Conservation (phyloP, 2,329 filamentous ascomycete genomes). For the Torrubiellomyces zombiae region DNA sequence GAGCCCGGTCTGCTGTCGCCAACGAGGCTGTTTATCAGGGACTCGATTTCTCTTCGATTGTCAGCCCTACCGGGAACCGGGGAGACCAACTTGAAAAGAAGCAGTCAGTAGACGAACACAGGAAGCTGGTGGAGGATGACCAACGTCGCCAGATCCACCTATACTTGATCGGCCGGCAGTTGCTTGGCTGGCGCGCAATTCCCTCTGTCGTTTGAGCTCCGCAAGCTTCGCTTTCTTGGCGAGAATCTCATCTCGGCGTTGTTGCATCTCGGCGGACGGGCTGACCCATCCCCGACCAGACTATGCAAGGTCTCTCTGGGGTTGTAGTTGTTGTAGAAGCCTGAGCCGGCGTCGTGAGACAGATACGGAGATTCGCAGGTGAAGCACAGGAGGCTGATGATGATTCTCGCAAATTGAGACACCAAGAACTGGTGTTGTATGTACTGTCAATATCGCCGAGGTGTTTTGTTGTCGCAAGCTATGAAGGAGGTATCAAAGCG, state of each 20-base stretch:
- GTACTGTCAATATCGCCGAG: too few species aligned
- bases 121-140: constrained; percentile 10
- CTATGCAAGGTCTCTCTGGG: constrained; percentile 7
- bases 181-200: constrained; percentile 64
- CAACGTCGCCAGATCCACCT: constrained; percentile 56
- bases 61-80: constrained; percentile 55
- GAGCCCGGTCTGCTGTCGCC: constrained; percentile 60
- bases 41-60: constrained; percentile 62
- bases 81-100: constrained; percentile 31
- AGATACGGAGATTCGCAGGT: too few species aligned
- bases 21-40: constrained; percentile 68
- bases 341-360: background rate
- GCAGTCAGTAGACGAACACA: constrained; percentile 2
- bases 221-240: constrained; percentile 95
- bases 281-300: constrained; percentile 30
- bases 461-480: too few species aligned
- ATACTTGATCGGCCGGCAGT: constrained; percentile 51
- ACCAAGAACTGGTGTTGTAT: too few species aligned
- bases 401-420: too few species aligned
- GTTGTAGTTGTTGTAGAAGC: background rate
- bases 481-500: too few species aligned
- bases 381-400: too few species aligned
- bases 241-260: constrained; percentile 87
- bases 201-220: constrained; percentile 84
- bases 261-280: constrained; percentile 40